A percentile compares a stretch with the other conserved stretches of the same genome.
Conservation (phyloP, 164 flowering plant genomes). For the Vitis cinerea region DNA sequence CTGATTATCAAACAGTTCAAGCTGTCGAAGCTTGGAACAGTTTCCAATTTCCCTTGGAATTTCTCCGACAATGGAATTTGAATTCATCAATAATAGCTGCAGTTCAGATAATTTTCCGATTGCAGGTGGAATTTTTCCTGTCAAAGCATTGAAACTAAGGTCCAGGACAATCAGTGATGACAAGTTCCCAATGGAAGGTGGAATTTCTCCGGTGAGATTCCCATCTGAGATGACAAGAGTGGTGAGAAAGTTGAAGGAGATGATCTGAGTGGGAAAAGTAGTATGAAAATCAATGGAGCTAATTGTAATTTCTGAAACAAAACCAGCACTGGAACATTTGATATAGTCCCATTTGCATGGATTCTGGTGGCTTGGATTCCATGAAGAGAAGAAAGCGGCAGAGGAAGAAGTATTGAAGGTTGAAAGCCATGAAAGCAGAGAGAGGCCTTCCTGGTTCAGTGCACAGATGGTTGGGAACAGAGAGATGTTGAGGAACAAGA, state of each 20-base stretch:
- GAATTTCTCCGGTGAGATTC: conserved; percentile 56
- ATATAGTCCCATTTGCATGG: conserved; percentile 62
- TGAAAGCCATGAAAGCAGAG: conserved; percentile 65
- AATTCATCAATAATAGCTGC: conserved; percentile 33
- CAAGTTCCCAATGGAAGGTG: conserved; percentile 38
- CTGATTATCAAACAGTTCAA: conserved; percentile 51
- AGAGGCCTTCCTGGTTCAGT: conserved; percentile 45
- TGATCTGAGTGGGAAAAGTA: conserved; percentile 41
- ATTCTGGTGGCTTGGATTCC: conserved; percentile 44
- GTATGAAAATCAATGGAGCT: conserved; percentile 39
- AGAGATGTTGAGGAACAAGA: conserved; percentile 30
- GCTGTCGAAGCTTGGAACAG: conserved; percentile 38
- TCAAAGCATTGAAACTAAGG: conserved; percentile 52
- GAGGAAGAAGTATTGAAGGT: conserved; percentile 46
- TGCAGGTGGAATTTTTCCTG: conserved; percentile 41
- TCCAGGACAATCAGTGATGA: conserved; percentile 36
- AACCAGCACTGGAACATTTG: conserved; percentile 38
- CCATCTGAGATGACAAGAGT: conserved; percentile 34
- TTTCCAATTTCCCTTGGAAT: conserved; percentile 49
- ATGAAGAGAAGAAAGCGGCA: conserved; percentile 44
- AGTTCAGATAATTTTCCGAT: conserved; percentile 39
- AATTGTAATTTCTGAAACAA: conserved; percentile 43
- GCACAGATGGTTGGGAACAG: conserved; percentile 26
- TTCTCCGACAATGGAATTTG: conserved; percentile 37
- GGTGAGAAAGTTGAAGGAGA: conserved; percentile 36